Evolutionary conservation across 768 basidiomycete genomes (phyloP), one percentile per base, ranked within the genome.

Genomic region (Russula ochroleuca): DNA sequence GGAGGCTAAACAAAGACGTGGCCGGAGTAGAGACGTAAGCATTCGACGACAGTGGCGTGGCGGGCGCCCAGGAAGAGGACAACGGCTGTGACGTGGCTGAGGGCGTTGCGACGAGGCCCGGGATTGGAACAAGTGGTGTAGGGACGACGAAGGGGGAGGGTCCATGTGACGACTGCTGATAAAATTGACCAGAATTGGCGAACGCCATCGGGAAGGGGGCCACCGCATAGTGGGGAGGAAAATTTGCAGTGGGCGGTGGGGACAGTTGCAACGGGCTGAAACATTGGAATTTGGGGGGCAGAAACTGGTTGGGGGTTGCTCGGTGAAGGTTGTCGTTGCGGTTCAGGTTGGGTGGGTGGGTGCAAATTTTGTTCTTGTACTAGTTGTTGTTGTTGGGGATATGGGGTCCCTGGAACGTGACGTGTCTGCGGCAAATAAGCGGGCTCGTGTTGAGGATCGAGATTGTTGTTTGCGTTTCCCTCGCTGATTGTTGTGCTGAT

Each of bases 381-480:
- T 43, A n/a, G 19, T 9, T 25, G 45, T 45, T 57, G 43, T 45
- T 47, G n/a, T 48, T 21, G 61, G 45, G 63, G 57, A 33, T 64
- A 19, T 15, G 63, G 63, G 4, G 64, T 61, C 41, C 59, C 59
- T 61, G 64, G 59, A 61, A 65, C 54, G 53, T 65, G 59, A 60
- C 59, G 64, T 55, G 64, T 53, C 63, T 37, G 38, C 47, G 63
- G 38, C 47, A 59, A 55, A 60, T 41, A 59, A 35, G 47, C 50
- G 47, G 53, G 47, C 40, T 45, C 63, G 10, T 40, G 45, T 5
- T 23, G 31, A 35, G 15, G 48, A 61, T 65, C 59, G 35, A 65
- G 64, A 61, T 64, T 54, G 28, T 47, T 54, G 15, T 47, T 49
- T 37, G 52, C 11, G 19, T 64, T 28, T 43, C n/a, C 25, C 14